Conservation (phyloP, 1,139 yeast genomes). For the Pichia sp. region DNA sequence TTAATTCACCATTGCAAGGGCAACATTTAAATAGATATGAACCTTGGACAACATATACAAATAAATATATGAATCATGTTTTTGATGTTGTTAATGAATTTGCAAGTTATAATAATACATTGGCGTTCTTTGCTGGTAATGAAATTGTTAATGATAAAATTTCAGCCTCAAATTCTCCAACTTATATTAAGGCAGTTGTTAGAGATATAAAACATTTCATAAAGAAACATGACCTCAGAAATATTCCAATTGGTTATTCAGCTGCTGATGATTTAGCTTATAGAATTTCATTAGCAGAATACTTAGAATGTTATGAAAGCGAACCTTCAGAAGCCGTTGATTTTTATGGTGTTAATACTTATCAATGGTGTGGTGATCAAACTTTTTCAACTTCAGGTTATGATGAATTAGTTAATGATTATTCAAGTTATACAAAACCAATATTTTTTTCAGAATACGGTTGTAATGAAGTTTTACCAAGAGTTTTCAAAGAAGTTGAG, state of each 20-base stretch:
- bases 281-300: slow-evolving; percentile 70
- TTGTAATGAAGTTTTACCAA: slow-evolving; percentile 77
- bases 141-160: slow-evolving; percentile 77
- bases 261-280: slow-evolving; percentile 87
- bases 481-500: slow-evolving; percentile 72
- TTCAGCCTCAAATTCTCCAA: slow-evolving; percentile 65
- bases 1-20: slow-evolving; percentile 73
- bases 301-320: slow-evolving; percentile 66
- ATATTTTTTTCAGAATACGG: slow-evolving; percentile 91
- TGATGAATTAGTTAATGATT: slow-evolving; percentile 64
- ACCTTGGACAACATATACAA: slow-evolving; percentile 79
- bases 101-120: slow-evolving; percentile 75
- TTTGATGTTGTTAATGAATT: slow-evolving; percentile 80
- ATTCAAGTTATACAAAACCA: slow-evolving; percentile 63
- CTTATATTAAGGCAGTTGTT: slow-evolving; percentile 68
- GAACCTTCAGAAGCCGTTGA: slow-evolving; percentile 62
- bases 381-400: slow-evolving; percentile 81
- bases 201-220: slow-evolving; percentile 77
- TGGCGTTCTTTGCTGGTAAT: slow-evolving; percentile 93
- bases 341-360: slow-evolving; percentile 91
- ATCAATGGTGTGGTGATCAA: slow-evolving; percentile 96
- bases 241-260: slow-evolving; percentile 88
- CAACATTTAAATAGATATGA: slow-evolving; percentile 82
- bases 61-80: slow-evolving; percentile 63
- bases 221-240: slow-evolving; percentile 48